A percentile compares a stretch with the other conserved stretches of the same genome.
These are phyloP conservation scores for Aspergillus fijiensis DNA, from an alignment of 2,329 filamentous ascomycete genomes.

Conservation along the genomic window DNA sequence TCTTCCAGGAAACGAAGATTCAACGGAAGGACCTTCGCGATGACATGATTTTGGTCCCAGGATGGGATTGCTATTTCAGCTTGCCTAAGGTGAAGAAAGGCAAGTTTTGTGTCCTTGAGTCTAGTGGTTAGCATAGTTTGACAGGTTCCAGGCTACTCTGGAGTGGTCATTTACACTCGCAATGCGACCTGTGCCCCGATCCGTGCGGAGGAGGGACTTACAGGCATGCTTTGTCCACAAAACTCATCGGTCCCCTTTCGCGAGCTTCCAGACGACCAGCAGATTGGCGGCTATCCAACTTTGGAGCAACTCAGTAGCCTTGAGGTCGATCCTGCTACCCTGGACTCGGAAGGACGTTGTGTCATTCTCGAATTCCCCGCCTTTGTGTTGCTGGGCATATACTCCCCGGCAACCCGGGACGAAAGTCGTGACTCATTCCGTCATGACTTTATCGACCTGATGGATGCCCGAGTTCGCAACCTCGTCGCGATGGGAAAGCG, in stretches of 20 bases:
- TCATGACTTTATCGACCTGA: slow-evolving; percentile 71
- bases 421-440: slow-evolving; percentile 81
- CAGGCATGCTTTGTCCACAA: slow-evolving; percentile 73
- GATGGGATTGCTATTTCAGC: slow-evolving; percentile 97
- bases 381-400: slow-evolving; percentile 89
- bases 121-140: neutral
- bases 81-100: slow-evolving; percentile 92
- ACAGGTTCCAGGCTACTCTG: slow-evolving; percentile 73
- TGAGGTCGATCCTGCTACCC: slow-evolving; percentile 64
- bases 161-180: slow-evolving; percentile 93
- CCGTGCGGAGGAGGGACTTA: slow-evolving; percentile 89
- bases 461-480: slow-evolving; percentile 84
- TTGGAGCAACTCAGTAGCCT: slow-evolving; percentile 63
- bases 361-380: slow-evolving; percentile 90
- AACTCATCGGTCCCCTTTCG: slow-evolving; percentile 69
- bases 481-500: slow-evolving; percentile 76
- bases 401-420: slow-evolving; percentile 86
- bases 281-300: slow-evolving; percentile 86
- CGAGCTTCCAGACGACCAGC: slow-evolving; percentile 69
- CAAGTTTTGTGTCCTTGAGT: slow-evolving; percentile 32
- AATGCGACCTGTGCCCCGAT: slow-evolving; percentile 82
- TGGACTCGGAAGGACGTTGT: slow-evolving; percentile 91
- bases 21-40: slow-evolving; percentile 87
- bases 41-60: slow-evolving; percentile 92
- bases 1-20: slow-evolving; percentile 96